These are phyloP conservation scores for Mallotus repandus DNA, from an alignment of 441 rosid species.

Conservation along the genomic window DNA sequence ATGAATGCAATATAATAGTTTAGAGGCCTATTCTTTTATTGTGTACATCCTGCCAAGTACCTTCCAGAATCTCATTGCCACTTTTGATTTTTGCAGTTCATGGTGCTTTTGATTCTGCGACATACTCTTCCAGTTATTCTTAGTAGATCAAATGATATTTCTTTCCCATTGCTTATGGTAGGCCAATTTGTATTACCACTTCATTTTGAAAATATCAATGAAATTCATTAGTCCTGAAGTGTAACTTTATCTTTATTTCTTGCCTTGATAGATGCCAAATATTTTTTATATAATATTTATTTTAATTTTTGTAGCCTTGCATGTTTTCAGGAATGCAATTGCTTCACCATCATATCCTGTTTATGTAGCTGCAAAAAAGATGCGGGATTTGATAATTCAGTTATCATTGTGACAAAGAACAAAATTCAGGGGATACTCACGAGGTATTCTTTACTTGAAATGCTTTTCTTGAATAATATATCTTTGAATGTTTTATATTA, in stretches of 20 bases:
- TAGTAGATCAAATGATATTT: conserved; percentile 36
- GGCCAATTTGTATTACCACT: background rate
- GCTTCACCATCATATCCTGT: conserved; percentile 83
- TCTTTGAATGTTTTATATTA: conserved; percentile 9
- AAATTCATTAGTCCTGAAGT: background rate
- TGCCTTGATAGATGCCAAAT: too few relatives aligned
- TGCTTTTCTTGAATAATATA: conserved; percentile 3
- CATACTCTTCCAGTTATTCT: conserved; percentile 72
- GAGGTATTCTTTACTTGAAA: conserved; percentile 39
- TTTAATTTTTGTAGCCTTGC: conserved; percentile 22
- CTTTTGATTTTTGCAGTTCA: conserved; percentile 53
- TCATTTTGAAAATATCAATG: background rate
- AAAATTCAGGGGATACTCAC: conserved; percentile 80
- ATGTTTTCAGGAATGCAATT: conserved; percentile 51
- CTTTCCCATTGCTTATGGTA: conserved; percentile 63
- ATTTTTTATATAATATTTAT: too few relatives aligned
- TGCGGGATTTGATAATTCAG: conserved; percentile 82
- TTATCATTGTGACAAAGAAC: conserved; percentile 53
- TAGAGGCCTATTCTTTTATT: background rate
- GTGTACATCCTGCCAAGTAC: background rate
- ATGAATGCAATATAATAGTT: background rate
- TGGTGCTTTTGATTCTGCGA: conserved; percentile 72
- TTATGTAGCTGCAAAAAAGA: conserved; percentile 75
- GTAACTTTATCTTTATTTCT: too few relatives aligned
- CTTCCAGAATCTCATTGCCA: background rate